phyloP scores from a whole-genome alignment of 2,329 filamentous ascomycete species.

The Aspergillus bombycis region DNA sequence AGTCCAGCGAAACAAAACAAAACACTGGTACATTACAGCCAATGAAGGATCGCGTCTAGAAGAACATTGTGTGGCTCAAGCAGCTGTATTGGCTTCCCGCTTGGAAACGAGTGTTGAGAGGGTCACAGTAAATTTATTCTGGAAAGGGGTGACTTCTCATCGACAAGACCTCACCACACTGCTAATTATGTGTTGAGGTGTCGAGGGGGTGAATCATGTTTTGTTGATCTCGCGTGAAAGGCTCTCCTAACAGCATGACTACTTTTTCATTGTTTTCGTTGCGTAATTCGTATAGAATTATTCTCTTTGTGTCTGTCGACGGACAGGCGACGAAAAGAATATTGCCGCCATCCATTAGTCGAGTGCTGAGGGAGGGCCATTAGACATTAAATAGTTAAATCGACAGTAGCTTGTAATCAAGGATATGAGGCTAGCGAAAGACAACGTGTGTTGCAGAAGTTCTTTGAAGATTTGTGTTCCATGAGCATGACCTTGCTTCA shows the following conservation, averaged over 20 bases:
- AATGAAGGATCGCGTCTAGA: background rate
- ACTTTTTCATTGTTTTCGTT: background rate
- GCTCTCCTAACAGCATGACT: background rate
- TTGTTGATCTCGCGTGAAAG: background rate
- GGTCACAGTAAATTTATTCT: background rate
- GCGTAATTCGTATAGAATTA: background rate
- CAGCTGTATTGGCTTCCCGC: background rate
- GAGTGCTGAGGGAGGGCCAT: background rate
- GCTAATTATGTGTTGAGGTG: background rate
- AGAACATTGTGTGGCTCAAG: background rate
- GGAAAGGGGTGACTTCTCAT: background rate
- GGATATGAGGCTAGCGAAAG: background rate
- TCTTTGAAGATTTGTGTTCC: background rate
- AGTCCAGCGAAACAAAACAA: background rate
- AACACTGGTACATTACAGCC: background rate
- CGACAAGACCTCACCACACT: background rate
- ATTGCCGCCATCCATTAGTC: background rate
- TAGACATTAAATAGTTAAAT: background rate
- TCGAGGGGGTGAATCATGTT: background rate
- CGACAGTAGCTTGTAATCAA: background rate
- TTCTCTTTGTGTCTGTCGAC: background rate
- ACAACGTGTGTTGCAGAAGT: background rate
- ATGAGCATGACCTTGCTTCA: background rate
- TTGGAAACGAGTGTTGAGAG: background rate
- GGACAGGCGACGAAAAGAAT: too few relatives aligned